phyloP scores from a whole-genome alignment of 768 basidiomycete genomes.

The Hysterangium stoloniferum region DNA sequence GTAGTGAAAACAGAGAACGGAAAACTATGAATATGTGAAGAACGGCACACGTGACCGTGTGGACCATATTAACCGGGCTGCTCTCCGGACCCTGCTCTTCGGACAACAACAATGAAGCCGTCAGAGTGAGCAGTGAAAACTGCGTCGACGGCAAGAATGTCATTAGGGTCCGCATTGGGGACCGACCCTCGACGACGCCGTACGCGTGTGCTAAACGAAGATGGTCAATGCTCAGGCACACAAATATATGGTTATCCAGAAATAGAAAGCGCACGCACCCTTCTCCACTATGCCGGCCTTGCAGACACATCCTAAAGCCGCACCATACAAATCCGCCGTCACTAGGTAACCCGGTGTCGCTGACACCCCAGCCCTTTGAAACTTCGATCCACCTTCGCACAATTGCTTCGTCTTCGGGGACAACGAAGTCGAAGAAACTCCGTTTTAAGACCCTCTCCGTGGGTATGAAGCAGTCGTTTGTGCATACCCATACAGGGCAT shows the following conservation, averaged over 20 bases:
- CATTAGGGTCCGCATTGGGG: conserved; percentile 17
- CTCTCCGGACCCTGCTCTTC: conserved; percentile 29
- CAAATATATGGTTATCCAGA: no score
- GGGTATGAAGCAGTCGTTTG: conserved; percentile 61
- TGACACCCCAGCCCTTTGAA: conserved; percentile 79
- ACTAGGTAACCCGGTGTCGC: conserved; percentile 69
- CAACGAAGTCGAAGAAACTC: conserved; percentile 71
- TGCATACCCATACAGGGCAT: conserved; percentile 62
- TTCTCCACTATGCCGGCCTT: conserved; percentile 43
- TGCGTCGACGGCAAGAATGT: conserved; percentile 58
- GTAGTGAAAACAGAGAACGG: background rate
- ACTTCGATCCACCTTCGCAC: conserved; percentile 70
- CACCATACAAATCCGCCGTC: conserved; percentile 84
- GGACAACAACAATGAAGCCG: conserved; percentile 72
- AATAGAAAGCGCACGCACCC: background rate
- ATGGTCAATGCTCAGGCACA: background rate
- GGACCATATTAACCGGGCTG: background rate
- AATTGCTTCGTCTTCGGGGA: conserved; percentile 50
- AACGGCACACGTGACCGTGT: background rate
- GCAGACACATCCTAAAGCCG: conserved; percentile 47
- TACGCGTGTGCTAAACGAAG: no score
- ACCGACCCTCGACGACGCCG: background rate
- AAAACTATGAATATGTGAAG: background rate
- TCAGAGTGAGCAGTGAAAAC: conserved; percentile 85
- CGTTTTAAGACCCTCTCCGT: conserved; percentile 53